phyloP scores from a whole-genome alignment of 2,329 filamentous ascomycete species.

The Aspergillus latus region DNA sequence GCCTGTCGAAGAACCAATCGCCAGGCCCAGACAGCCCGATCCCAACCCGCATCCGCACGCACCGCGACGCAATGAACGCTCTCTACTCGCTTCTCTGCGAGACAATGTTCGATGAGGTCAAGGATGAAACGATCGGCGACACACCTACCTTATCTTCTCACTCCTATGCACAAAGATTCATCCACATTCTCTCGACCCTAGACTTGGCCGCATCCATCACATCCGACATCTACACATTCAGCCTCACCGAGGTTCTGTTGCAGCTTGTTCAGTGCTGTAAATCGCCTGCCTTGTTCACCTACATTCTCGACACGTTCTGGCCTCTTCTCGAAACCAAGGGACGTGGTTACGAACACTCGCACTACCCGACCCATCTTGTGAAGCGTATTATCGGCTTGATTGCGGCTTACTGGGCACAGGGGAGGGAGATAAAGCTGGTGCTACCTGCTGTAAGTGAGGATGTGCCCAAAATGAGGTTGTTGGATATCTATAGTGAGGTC shows the following conservation, averaged over 20 bases:
- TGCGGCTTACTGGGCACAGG: constrained; percentile 10
- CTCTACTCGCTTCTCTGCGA: constrained; percentile 16
- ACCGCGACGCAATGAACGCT: constrained; percentile 18
- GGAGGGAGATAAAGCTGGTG: background rate
- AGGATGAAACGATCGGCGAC: too few species aligned
- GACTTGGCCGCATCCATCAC: constrained; percentile 3
- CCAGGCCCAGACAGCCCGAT: background rate
- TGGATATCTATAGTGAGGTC: constrained; percentile 13
- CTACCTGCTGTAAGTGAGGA: constrained; percentile 16
- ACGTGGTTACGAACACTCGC: constrained; percentile 26
- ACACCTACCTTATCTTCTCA: background rate
- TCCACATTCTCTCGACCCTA: background rate
- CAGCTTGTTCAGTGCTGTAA: constrained; percentile 10
- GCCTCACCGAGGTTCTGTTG: constrained; percentile 13
- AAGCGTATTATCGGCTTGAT: constrained; percentile 22
- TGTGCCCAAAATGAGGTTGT: constrained; percentile 13
- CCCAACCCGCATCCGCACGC: background rate
- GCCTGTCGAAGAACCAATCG: background rate
- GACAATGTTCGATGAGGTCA: constrained; percentile 10
- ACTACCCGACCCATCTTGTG: constrained; percentile 24
- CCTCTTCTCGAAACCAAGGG: constrained; percentile 18
- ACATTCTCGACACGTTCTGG: constrained; percentile 21
- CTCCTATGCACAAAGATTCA: background rate
- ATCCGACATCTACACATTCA: constrained; percentile 18
- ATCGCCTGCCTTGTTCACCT: constrained; percentile 8